Conservation (phyloP, 306 rosid genomes). For the Morella rubra region DNA sequence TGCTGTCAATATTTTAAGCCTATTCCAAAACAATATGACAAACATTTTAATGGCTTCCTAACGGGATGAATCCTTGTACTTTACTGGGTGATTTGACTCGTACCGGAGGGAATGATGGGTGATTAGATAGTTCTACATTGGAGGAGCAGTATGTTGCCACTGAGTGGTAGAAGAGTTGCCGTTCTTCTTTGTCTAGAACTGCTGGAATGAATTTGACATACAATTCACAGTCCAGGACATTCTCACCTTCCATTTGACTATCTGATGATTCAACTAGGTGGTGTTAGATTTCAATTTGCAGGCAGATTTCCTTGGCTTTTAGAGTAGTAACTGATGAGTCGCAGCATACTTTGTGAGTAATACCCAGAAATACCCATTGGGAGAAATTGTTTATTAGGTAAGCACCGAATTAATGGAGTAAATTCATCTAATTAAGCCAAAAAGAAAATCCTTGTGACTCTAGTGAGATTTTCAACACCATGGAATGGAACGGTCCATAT, state of each 20-base stretch:
- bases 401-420: background rate
- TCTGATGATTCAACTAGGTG: background rate
- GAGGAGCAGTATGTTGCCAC: background rate
- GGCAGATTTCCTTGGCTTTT: background rate
- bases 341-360: no score
- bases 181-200: background rate
- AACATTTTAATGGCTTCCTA: background rate
- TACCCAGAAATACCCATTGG: background rate
- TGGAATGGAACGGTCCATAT: constrained; percentile 4
- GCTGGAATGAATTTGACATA: no score
- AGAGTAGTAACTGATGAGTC: no score
- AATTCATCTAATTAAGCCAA: background rate
- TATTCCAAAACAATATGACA: background rate
- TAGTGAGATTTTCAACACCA: background rate
- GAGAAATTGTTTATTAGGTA: background rate
- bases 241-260: background rate
- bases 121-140: background rate
- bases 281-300: background rate
- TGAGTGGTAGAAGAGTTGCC: background rate
- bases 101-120: background rate
- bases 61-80: background rate
- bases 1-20: background rate
- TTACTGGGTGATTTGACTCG: background rate
- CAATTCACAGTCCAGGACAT: background rate
- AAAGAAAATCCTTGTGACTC: background rate